Conservation (phyloP, 352 stramenopile species). For the Phytophthora pluvialis region DNA sequence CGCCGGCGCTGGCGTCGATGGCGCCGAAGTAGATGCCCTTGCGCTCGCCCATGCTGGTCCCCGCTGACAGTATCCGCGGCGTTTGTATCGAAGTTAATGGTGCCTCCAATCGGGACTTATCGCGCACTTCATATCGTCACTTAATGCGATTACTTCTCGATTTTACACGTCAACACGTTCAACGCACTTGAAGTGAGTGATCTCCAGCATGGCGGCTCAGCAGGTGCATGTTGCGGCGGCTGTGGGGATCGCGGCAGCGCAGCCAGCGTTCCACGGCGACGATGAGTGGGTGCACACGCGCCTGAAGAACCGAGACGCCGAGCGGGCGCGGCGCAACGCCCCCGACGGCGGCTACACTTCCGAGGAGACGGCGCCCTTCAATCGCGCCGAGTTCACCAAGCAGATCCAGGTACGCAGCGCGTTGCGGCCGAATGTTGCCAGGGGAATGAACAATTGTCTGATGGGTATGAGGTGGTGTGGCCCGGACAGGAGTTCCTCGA, state of each 20-base stretch:
- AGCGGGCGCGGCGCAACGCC: conserved; percentile 39
- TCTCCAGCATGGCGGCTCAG: conserved; percentile 1
- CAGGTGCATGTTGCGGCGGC: not conserved
- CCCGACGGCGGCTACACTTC: conserved; percentile 37
- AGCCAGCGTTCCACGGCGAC: conserved; percentile 47
- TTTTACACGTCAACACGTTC: conserved; percentile 20
- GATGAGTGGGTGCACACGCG: conserved; percentile 65
- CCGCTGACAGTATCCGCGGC: conserved; percentile 3
- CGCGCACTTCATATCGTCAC: conserved; percentile 5
- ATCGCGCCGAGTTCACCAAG: conserved; percentile 61
- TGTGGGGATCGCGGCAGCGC: not conserved
- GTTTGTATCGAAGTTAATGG: not conserved
- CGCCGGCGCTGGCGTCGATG: conserved; percentile 47
- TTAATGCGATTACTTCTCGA: not conserved
- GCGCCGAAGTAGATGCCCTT: conserved; percentile 87
- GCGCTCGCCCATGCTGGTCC: conserved; percentile 60
- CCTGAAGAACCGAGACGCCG: conserved; percentile 43
- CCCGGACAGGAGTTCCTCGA: conserved; percentile 56
- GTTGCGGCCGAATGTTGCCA: not conserved
- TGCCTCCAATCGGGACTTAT: not conserved
- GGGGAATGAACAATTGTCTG: not conserved
- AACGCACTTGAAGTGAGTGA: conserved; percentile 19
- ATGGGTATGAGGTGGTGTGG: not conserved
- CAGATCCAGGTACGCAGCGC: conserved; percentile 51
- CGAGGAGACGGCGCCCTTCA: conserved; percentile 55